Evolutionary conservation across 257 asterid species (phyloP).

Genomic region (Vinca minor): DNA sequence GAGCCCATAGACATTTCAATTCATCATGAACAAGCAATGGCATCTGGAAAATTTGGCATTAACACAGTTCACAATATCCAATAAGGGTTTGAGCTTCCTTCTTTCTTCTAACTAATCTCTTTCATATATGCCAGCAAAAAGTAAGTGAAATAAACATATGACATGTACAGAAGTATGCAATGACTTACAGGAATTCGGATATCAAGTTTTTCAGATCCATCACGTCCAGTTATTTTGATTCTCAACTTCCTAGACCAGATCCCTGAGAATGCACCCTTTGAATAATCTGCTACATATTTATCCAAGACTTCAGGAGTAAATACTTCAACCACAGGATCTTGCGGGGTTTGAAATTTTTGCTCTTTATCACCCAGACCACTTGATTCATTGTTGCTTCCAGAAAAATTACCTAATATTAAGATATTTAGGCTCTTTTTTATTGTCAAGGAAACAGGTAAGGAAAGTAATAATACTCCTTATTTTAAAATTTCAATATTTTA

Average conservation of each 20-base stretch:
- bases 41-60: background rate
- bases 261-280: constrained; percentile 40
- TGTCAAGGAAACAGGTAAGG: too few relatives aligned
- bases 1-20: background rate
- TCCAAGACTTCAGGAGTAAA: constrained; percentile 64
- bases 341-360: constrained; percentile 24
- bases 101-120: background rate
- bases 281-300: constrained; percentile 33
- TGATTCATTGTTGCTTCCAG: constrained; percentile 29
- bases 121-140: background rate
- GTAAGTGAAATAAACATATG: background rate
- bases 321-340: constrained; percentile 55
- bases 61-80: background rate
- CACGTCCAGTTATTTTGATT: constrained; percentile 78
- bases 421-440: too few relatives aligned
- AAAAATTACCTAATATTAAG: constrained; percentile 35
- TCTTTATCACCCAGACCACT: constrained; percentile 30
- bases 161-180: background rate
- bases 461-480: too few relatives aligned
- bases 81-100: background rate
- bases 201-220: constrained; percentile 83
- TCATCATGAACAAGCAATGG: background rate
- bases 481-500: too few relatives aligned
- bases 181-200: constrained; percentile 79
- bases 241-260: constrained; percentile 76